phyloP scores from a whole-genome alignment of 352 stramenopile genomes.

The Pythium dissotocum region DNA sequence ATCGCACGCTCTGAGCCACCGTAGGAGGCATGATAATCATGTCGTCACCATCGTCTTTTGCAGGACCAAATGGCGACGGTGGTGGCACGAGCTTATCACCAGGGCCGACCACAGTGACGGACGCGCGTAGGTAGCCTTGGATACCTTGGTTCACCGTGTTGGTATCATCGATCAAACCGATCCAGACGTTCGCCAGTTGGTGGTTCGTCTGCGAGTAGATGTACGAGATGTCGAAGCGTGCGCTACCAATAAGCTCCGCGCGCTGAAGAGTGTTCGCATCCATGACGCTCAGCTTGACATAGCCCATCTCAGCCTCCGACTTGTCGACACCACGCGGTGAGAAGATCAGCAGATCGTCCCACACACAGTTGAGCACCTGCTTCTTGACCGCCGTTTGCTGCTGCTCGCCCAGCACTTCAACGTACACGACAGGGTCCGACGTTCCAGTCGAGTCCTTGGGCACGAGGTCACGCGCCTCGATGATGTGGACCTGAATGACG shows the following conservation, averaged over 20 bases:
- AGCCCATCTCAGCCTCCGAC: constrained; percentile 81
- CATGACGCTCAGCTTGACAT: constrained; percentile 80
- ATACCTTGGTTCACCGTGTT: constrained; percentile 84
- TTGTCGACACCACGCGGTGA: constrained; percentile 77
- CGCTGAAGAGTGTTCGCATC: constrained; percentile 85
- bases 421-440: constrained; percentile 91
- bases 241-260: constrained; percentile 88
- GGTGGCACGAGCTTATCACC: constrained; percentile 80
- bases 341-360: constrained; percentile 84
- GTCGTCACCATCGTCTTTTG: constrained; percentile 29
- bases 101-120: constrained; percentile 86
- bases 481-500: constrained; percentile 88
- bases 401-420: constrained; percentile 85
- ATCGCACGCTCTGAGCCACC: constrained; percentile 74
- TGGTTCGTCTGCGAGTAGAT: constrained; percentile 88
- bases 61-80: constrained; percentile 58
- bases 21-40: constrained; percentile 78
- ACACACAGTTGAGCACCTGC: constrained; percentile 86
- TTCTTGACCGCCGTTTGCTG: constrained; percentile 85
- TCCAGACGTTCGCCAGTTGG: constrained; percentile 89
- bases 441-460: constrained; percentile 87
- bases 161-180: constrained; percentile 85
- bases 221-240: constrained; percentile 87
- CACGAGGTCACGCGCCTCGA: constrained; percentile 88
- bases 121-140: constrained; percentile 90